Evolutionary conservation across 106 monocot species (phyloP).

Genomic region (Narthecium ossifragum): DNA sequence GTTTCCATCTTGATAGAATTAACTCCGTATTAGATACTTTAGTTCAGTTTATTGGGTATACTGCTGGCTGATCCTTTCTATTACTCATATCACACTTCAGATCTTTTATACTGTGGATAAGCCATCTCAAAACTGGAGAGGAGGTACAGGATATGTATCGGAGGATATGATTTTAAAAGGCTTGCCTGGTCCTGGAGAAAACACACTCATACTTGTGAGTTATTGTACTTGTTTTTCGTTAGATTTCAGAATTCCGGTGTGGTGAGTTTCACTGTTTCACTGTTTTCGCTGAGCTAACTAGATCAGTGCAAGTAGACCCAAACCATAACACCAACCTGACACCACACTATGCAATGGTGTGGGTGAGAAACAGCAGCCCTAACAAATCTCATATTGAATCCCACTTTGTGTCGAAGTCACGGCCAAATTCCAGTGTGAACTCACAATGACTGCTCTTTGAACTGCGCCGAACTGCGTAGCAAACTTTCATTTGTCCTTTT

Average conservation of each 20-base stretch:
- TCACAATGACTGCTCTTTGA: no score
- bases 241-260: not conserved
- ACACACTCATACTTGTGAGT: constrained; percentile 84
- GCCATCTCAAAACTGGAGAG: constrained; percentile 74
- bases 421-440: no score
- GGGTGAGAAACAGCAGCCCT: no score
- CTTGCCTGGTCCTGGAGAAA: constrained; percentile 68
- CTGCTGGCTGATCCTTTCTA: not conserved
- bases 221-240: not conserved
- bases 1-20: constrained; percentile 16
- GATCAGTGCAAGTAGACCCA: no score
- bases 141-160: constrained; percentile 76
- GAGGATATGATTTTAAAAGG: constrained; percentile 81
- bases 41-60: not conserved
- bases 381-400: no score
- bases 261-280: no score
- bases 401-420: no score
- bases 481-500: no score
- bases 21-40: constrained; percentile 1
- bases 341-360: no score
- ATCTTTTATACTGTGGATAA: constrained; percentile 90
- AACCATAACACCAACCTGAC: no score
- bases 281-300: no score
- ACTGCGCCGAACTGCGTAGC: no score
- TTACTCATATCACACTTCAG: constrained; percentile 30